Evolutionary conservation across 805 yeast species (phyloP).

Genomic region (Metschnikowia reukaufii): DNA sequence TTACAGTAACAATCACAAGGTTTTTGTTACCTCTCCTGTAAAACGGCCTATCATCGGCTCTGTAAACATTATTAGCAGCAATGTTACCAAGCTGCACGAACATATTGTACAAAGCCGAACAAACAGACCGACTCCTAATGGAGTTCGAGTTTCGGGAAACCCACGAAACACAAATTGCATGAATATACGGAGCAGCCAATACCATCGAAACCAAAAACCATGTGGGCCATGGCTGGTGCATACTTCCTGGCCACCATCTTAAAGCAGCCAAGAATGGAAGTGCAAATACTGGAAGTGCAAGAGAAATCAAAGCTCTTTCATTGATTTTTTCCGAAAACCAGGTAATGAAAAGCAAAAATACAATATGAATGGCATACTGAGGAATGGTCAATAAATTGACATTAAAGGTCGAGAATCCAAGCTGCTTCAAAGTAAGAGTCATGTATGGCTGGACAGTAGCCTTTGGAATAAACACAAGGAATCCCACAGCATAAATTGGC

Average conservation of each 20-base stretch:
- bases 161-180: slow-evolving; percentile 59
- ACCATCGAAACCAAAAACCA: slow-evolving; percentile 37
- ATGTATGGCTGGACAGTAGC: slow-evolving; percentile 35
- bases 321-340: slow-evolving; percentile 26
- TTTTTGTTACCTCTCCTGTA: slow-evolving; percentile 57
- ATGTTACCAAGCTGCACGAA: slow-evolving; percentile 60
- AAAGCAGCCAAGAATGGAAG: slow-evolving; percentile 33
- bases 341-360: slow-evolving; percentile 21
- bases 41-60: slow-evolving; percentile 55
- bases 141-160: slow-evolving; percentile 62
- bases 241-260: slow-evolving; percentile 44
- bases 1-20: slow-evolving; percentile 35
- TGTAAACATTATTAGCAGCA: slow-evolving; percentile 55
- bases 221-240: slow-evolving; percentile 42
- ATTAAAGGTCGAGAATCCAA: slow-evolving; percentile 55
- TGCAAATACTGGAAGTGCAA: slow-evolving; percentile 27
- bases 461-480: slow-evolving; percentile 30
- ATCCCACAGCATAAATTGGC: slow-evolving; percentile 53
- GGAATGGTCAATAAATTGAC: slow-evolving; percentile 57
- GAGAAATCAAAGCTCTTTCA: slow-evolving; percentile 24
- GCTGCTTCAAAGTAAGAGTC: slow-evolving; percentile 45
- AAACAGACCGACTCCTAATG: slow-evolving; percentile 62
- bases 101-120: slow-evolving; percentile 66
- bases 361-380: slow-evolving; percentile 31
- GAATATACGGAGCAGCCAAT: slow-evolving; percentile 49